Conservation (phyloP, 164 flowering plant species). For the Umbellularia californica region DNA sequence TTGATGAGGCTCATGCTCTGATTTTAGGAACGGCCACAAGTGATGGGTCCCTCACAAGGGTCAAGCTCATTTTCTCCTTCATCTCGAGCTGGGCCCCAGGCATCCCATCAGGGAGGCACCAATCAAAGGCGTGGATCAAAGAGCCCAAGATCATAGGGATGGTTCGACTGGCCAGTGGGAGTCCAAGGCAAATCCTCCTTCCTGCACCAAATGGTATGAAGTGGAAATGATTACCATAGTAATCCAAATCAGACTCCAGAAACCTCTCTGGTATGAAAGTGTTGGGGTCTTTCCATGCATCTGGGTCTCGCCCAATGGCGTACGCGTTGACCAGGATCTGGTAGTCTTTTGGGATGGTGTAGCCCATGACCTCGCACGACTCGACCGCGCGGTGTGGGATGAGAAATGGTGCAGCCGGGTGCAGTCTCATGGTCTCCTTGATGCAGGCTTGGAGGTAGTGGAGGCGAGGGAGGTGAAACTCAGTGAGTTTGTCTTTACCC, state of each 20-base stretch:
- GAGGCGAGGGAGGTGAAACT: slow-evolving; percentile 10
- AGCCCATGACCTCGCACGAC: slow-evolving; percentile 9
- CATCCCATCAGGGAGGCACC: slow-evolving; percentile 18
- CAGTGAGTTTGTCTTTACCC: neutral
- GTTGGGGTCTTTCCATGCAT: slow-evolving; percentile 4
- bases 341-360: slow-evolving; percentile 11
- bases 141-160: slow-evolving; percentile 16
- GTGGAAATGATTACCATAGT: slow-evolving; percentile 13
- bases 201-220: slow-evolving; percentile 18
- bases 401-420: slow-evolving; percentile 14
- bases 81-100: slow-evolving; percentile 11
- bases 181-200: slow-evolving; percentile 16
- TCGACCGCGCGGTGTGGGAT: slow-evolving; percentile 8
- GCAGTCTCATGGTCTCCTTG: slow-evolving; percentile 15
- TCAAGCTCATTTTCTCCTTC: slow-evolving; percentile 24
- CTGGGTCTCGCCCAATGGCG: slow-evolving; percentile 12
- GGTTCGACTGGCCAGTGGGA: slow-evolving; percentile 14
- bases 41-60: slow-evolving; percentile 21
- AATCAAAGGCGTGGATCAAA: slow-evolving; percentile 21
- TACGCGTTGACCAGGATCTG: slow-evolving; percentile 11
- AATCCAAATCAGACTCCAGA: slow-evolving; percentile 1
- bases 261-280: slow-evolving; percentile 12
- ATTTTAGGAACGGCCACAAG: slow-evolving; percentile 10
- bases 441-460: slow-evolving; percentile 9
- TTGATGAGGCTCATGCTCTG: neutral